These are phyloP conservation scores for Stagonosporopsis vannaccii DNA, from an alignment of 2,329 filamentous ascomycete genomes.

Conservation along the genomic window DNA sequence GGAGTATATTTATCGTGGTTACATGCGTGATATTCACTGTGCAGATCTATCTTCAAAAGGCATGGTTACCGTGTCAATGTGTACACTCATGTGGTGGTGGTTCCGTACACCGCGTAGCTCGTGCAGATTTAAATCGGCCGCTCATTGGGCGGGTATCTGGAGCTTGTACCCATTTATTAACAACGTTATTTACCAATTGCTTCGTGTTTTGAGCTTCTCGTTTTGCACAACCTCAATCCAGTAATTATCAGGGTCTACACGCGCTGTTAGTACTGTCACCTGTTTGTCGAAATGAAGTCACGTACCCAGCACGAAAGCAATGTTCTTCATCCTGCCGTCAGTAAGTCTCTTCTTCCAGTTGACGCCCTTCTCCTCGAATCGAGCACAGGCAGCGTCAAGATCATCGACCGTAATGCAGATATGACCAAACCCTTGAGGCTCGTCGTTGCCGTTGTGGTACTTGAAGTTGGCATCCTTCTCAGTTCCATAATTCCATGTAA, in stretches of 20 bases:
- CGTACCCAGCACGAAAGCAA: constrained; percentile 82
- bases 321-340: constrained; percentile 89
- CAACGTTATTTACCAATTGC: constrained; percentile 45
- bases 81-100: not conserved
- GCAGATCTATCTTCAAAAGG: not conserved
- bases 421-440: constrained; percentile 94
- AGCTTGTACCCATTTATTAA: constrained; percentile 17
- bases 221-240: constrained; percentile 85
- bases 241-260: constrained; percentile 75
- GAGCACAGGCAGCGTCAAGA: constrained; percentile 82
- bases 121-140: constrained; percentile 24
- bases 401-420: constrained; percentile 90
- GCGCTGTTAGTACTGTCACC: constrained; percentile 17
- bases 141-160: constrained; percentile 21
- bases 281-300: not conserved
- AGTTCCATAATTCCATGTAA: constrained; percentile 84
- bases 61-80: not conserved
- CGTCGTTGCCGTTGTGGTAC: constrained; percentile 91
- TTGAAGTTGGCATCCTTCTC: constrained; percentile 84
- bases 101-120: constrained; percentile 12
- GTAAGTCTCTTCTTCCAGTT: constrained; percentile 96
- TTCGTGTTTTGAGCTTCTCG: constrained; percentile 63
- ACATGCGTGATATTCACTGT: not conserved
- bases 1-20: not conserved
- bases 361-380: constrained; percentile 82